A percentile compares a stretch with the other conserved stretches of the same genome.
phyloP scores from a whole-genome alignment of 179 eudicot genomes.

The Corrigiola litoralis region DNA sequence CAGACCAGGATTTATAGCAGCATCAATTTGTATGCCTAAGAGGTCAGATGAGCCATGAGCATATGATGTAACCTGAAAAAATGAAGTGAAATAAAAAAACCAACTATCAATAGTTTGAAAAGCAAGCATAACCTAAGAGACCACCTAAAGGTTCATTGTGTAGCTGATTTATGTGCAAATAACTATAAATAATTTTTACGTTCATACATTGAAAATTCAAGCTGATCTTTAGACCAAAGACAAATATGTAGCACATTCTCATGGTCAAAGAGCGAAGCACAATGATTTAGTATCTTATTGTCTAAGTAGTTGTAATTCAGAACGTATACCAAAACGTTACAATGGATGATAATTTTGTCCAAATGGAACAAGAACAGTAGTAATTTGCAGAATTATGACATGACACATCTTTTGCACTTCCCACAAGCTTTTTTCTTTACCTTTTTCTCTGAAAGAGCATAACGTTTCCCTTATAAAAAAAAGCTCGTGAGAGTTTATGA shows the following conservation, averaged over 20 bases:
- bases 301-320: not conserved
- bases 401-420: not conserved
- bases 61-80: conserved; percentile 84
- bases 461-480: too few species aligned
- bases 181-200: not conserved
- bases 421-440: not conserved
- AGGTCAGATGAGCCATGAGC: conserved; percentile 94
- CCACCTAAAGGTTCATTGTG: too few species aligned
- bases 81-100: not conserved
- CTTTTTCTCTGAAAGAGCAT: too few species aligned
- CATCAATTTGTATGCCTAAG: conserved; percentile 97
- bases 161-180: too few species aligned
- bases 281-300: not conserved
- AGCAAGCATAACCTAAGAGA: too few species aligned
- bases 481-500: too few species aligned
- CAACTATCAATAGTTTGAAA: too few species aligned
- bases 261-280: not conserved
- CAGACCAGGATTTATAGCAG: conserved; percentile 98
- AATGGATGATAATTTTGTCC: not conserved
- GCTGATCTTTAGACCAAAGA: not conserved
- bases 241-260: not conserved
- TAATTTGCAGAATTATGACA: not conserved
- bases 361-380: not conserved
- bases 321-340: not conserved
- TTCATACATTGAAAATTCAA: not conserved